Evolutionary conservation across 352 stramenopile species (phyloP).

Genomic region (Blastocystis hominis): DNA sequence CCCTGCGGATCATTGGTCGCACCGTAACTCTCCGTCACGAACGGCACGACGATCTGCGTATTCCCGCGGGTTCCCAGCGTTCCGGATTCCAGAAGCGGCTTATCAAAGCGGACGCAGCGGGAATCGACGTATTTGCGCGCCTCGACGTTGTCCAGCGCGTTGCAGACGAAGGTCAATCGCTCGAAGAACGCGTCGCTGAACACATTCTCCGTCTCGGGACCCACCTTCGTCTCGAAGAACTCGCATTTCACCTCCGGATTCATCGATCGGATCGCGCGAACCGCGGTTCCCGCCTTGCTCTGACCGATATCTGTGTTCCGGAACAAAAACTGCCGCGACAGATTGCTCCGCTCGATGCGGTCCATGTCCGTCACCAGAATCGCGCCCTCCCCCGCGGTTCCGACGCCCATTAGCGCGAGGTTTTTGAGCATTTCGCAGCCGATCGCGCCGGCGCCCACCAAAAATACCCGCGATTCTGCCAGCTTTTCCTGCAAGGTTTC

Average conservation of each 20-base stretch:
- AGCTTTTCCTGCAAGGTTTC: slow-evolving; percentile 69
- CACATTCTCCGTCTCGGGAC: slow-evolving; percentile 82
- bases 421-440: slow-evolving; percentile 99
- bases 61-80: slow-evolving; percentile 97
- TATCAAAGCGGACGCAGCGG: slow-evolving; percentile 85
- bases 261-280: slow-evolving; percentile 81
- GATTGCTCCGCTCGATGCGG: slow-evolving; percentile 95
- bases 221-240: slow-evolving; percentile 73
- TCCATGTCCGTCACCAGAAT: slow-evolving; percentile 98
- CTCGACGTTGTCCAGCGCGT: slow-evolving; percentile 94
- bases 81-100: slow-evolving; percentile 94
- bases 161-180: slow-evolving; percentile 84
- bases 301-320: slow-evolving; percentile 86
- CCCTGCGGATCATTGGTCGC: slow-evolving; percentile 61
- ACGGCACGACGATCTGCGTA: slow-evolving; percentile 79
- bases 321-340: slow-evolving; percentile 97
- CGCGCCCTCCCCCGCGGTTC: slow-evolving; percentile 65
- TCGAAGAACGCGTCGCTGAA: slow-evolving; percentile 97
- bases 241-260: slow-evolving; percentile 81
- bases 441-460: slow-evolving; percentile 94
- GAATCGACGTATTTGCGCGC: slow-evolving; percentile 92
- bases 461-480: slow-evolving; percentile 80
- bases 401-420: slow-evolving; percentile 96
- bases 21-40: slow-evolving; percentile 87
- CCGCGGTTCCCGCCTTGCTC: slow-evolving; percentile 86